Conservation (phyloP, 495 filamentous ascomycete species). For the Xylaria acuta region DNA sequence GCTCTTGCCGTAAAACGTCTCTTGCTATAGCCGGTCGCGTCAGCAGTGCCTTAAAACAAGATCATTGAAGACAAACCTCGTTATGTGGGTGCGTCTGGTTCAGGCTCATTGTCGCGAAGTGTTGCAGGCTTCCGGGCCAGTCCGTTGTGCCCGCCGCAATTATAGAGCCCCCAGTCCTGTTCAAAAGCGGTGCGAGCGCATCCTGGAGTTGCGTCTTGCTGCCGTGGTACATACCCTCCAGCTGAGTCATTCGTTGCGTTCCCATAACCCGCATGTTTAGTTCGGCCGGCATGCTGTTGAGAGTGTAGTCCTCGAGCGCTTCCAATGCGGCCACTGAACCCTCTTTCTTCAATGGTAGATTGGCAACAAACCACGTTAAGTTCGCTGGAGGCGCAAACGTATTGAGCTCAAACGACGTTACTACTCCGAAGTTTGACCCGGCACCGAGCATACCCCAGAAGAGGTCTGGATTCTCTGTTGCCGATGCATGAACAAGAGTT, state of each 20-base stretch:
- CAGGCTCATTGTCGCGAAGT: slow-evolving; percentile 50
- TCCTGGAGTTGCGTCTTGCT: slow-evolving; percentile 40
- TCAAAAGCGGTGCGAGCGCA: slow-evolving; percentile 47
- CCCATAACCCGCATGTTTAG: slow-evolving; percentile 53
- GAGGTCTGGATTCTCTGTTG: slow-evolving; percentile 49
- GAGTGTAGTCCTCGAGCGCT: slow-evolving; percentile 48
- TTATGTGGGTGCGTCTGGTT: slow-evolving; percentile 53
- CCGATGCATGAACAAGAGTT: slow-evolving; percentile 46
- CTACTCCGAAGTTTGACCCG: slow-evolving; percentile 52
- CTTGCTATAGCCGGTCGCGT: slow-evolving; percentile 43
- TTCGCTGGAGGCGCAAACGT: slow-evolving; percentile 51
- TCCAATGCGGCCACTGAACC: slow-evolving; percentile 39
- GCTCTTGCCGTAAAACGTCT: slow-evolving; percentile 55
- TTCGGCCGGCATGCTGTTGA: slow-evolving; percentile 49
- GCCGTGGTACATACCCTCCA: slow-evolving; percentile 53
- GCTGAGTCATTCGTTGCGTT: slow-evolving; percentile 46
- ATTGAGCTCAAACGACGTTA: slow-evolving; percentile 48
- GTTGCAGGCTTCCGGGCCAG: slow-evolving; percentile 50
- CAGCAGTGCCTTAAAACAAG: background rate
- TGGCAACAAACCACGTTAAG: slow-evolving; percentile 48
- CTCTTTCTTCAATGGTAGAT: slow-evolving; percentile 47
- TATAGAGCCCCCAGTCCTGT: slow-evolving; percentile 40
- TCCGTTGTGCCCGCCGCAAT: slow-evolving; percentile 45
- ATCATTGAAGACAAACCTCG: slow-evolving; percentile 34
- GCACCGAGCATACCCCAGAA: slow-evolving; percentile 55